Base-by-base conservation (phyloP, 2,329 filamentous ascomycete species). In the Neospermospora avenae region DNA sequence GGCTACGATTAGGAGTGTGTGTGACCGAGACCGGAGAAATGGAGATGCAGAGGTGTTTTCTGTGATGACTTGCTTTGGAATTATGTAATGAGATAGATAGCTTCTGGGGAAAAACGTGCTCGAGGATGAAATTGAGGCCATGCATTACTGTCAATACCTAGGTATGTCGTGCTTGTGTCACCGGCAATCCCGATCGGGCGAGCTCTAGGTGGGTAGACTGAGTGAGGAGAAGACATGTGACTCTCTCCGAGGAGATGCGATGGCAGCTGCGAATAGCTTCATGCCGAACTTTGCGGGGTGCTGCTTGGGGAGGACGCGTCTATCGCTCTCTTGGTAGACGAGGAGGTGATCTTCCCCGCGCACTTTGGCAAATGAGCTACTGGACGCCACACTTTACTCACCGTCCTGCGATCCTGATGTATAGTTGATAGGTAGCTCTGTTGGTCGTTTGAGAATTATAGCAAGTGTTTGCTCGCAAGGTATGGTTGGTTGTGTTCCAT, bases 161-260 rank as follows among this genome's bases (percentile, higher is more conserved):
- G n/a, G n/a, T n/a, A 35, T 51, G 42, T 35, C 41, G 45, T 56
- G 45, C 28, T 48, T 14, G 22, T 35, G 28, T 24, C 39, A 7
- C 24, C 22, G 8, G 18, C 35, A 18, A 31, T 10, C 28, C 28
- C 28, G 11, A 45, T 42, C 39, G 39, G 22, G 35, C 25, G 46
- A 37, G 7, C 14, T 34, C 44, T 39, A 18, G 24, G 11, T 25
- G 56, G 24, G 35, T 44, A 35, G 48, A 13, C 31, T 24, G n/a
- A n/a, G n/a, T n/a, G n/a, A n/a, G n/a, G n/a, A n/a, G n/a, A 25
- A 18, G 28, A 39, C 46, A 42, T 25, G 34, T 63, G 64, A 57
- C 25, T 42, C 39, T 67, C 28, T 31, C 65, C 65, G 63, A 67
- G 65, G 65, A 67, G 65, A 67, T 66, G 45, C 55, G 55, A 56